These are phyloP conservation scores for Penicillium sp. DNA, from an alignment of 2,329 filamentous ascomycete genomes.

Conservation along the genomic window DNA sequence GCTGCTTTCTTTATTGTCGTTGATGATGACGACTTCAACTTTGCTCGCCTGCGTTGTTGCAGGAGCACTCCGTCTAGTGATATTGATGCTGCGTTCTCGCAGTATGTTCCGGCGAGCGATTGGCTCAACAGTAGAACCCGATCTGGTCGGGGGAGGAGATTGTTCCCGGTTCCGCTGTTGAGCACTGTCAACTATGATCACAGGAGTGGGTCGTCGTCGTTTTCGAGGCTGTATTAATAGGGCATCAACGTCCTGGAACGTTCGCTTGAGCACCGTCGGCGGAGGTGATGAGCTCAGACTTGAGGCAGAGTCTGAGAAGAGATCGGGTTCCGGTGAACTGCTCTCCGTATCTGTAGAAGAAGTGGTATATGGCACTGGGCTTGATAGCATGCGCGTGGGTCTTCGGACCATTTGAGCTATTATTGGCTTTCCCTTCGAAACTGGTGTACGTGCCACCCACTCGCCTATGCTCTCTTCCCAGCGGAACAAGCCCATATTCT, in stretches of 20 bases:
- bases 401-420: neutral
- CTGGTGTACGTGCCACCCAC: slow-evolving; percentile 53
- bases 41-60: slow-evolving; percentile 8
- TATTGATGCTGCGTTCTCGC: slow-evolving; percentile 19
- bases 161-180: slow-evolving; percentile 1
- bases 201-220: slow-evolving; percentile 22
- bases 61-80: slow-evolving; percentile 2
- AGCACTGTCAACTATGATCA: slow-evolving; percentile 13
- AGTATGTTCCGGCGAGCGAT: slow-evolving; percentile 15
- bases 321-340: slow-evolving; percentile 21
- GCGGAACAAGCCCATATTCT: slow-evolving; percentile 37
- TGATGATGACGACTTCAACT: slow-evolving; percentile 35
- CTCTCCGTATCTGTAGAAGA: slow-evolving; percentile 29
- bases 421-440: slow-evolving; percentile 22
- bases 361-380: slow-evolving; percentile 15
- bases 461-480: slow-evolving; percentile 58
- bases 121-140: slow-evolving; percentile 9
- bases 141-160: neutral
- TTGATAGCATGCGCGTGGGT: slow-evolving; percentile 7
- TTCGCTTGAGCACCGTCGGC: slow-evolving; percentile 25
- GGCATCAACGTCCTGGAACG: slow-evolving; percentile 11
- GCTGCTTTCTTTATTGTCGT: slow-evolving; percentile 18
- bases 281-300: slow-evolving; percentile 34
- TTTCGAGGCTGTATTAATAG: slow-evolving; percentile 22
- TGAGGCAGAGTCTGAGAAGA: slow-evolving; percentile 21